phyloP scores from a whole-genome alignment of 192 early-diverging fungal species.

The Coemansia sp. region DNA sequence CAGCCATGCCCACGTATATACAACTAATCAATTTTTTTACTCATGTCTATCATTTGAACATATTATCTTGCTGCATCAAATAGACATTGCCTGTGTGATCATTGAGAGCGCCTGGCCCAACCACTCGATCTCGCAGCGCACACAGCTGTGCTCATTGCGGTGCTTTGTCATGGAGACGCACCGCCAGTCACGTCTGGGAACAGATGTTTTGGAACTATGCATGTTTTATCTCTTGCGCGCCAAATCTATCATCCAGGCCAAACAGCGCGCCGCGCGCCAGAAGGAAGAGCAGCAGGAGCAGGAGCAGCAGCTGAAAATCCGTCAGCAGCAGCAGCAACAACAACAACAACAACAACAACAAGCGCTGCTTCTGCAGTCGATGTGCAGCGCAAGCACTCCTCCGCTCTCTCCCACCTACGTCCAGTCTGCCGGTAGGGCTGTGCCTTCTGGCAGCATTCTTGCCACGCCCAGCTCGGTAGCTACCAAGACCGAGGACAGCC shows the following conservation, averaged over 20 bases:
- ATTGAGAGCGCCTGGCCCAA: slow-evolving; percentile 56
- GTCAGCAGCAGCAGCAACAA: not conserved
- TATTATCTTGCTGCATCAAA: slow-evolving; percentile 1
- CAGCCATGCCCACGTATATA: not conserved
- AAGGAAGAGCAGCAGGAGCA: slow-evolving; percentile 33
- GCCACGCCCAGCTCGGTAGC: not conserved
- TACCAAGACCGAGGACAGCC: slow-evolving; percentile 9
- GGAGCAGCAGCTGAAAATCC: not conserved
- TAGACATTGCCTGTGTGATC: slow-evolving; percentile 53
- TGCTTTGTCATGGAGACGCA: slow-evolving; percentile 55
- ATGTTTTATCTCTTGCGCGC: slow-evolving; percentile 53
- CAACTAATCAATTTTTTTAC: not conserved
- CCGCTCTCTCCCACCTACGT: slow-evolving; percentile 26
- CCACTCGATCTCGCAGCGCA: slow-evolving; percentile 51
- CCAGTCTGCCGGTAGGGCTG: not conserved
- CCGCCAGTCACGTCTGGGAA: slow-evolving; percentile 43
- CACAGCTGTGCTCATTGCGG: slow-evolving; percentile 50
- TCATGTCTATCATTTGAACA: not conserved
- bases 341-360: slow-evolving; percentile 3
- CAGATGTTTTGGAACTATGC: slow-evolving; percentile 48
- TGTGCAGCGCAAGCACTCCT: slow-evolving; percentile 14
- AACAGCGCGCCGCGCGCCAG: slow-evolving; percentile 32
- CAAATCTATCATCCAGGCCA: slow-evolving; percentile 48
- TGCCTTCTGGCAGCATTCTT: slow-evolving; percentile 1
- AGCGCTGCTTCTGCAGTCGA: slow-evolving; percentile 11